These are phyloP conservation scores for Gaultheria prostrata DNA, from an alignment of 148 eudicot species.

Conservation along the genomic window DNA sequence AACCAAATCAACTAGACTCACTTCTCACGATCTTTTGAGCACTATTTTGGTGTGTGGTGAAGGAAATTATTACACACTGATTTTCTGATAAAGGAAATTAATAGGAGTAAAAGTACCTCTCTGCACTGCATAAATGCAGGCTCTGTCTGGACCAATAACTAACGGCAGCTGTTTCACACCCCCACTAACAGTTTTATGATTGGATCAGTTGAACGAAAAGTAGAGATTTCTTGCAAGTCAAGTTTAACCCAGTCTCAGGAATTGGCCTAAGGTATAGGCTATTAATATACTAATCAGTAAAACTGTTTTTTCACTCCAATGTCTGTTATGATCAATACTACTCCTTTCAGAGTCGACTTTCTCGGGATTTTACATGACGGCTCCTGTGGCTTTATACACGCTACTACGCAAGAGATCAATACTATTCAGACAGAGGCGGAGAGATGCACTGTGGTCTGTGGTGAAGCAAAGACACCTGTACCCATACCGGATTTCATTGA, in stretches of 20 bases:
- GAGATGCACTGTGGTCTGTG: neutral
- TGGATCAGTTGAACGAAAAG: neutral
- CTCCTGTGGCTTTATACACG: neutral
- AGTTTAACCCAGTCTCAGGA: neutral
- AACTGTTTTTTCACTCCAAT: neutral
- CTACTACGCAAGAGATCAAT: neutral
- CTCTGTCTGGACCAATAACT: neutral
- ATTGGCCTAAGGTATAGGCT: neutral
- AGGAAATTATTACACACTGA: conserved; percentile 2
- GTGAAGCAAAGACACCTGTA: neutral
- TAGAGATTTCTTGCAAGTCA: neutral
- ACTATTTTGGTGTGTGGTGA: neutral
- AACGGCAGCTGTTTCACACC: conserved; percentile 1
- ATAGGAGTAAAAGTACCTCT: neutral
- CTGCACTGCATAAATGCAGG: neutral
- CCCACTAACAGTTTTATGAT: neutral
- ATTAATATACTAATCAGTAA: neutral
- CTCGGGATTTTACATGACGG: conserved; percentile 7
- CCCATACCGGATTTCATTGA: too few species aligned
- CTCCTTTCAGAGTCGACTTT: neutral
- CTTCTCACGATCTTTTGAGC: too few species aligned
- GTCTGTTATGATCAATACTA: neutral
- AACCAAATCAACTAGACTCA: too few species aligned
- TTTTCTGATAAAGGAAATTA: neutral
- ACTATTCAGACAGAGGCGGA: neutral